Evolutionary conservation across 2,329 filamentous ascomycete species (phyloP).

Genomic region (Calonectria pseudoturangicola): DNA sequence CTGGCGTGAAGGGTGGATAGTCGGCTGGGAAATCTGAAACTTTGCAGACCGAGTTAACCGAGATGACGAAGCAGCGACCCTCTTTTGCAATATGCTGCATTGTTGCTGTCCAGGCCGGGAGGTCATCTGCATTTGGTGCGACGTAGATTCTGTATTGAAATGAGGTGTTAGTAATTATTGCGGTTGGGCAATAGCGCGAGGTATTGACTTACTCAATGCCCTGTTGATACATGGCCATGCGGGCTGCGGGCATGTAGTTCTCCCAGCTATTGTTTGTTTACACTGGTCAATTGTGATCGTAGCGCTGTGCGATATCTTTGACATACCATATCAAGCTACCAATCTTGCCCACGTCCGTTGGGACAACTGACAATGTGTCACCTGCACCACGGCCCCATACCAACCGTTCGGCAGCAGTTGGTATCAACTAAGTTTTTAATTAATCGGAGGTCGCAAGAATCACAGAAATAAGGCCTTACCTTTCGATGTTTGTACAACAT

Average conservation of each 20-base stretch:
- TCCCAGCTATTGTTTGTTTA: neutral
- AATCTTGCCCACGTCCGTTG: constrained; percentile 8
- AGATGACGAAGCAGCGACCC: constrained; percentile 15
- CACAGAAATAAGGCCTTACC: neutral
- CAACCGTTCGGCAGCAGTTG: constrained; percentile 6
- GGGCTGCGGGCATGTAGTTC: constrained; percentile 19
- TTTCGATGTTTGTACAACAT: constrained; percentile 12
- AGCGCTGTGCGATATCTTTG: neutral
- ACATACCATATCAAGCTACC: constrained; percentile 18
- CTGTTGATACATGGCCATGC: constrained; percentile 22
- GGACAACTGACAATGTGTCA: neutral
- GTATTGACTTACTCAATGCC: neutral
- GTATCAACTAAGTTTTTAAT: neutral
- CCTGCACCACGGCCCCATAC: constrained; percentile 20
- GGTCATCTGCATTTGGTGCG: constrained; percentile 3
- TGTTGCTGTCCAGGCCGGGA: constrained; percentile 3
- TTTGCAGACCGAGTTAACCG: constrained; percentile 12
- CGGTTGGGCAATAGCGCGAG: neutral
- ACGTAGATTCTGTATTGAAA: constrained; percentile 2
- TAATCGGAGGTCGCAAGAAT: neutral
- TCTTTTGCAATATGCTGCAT: constrained; percentile 29
- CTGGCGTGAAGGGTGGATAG: constrained; percentile 8
- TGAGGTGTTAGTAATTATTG: neutral
- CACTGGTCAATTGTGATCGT: neutral
- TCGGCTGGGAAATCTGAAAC: constrained; percentile 13